Conservation (phyloP, 768 basidiomycete species). For the Pleurotus tuoliensis region DNA sequence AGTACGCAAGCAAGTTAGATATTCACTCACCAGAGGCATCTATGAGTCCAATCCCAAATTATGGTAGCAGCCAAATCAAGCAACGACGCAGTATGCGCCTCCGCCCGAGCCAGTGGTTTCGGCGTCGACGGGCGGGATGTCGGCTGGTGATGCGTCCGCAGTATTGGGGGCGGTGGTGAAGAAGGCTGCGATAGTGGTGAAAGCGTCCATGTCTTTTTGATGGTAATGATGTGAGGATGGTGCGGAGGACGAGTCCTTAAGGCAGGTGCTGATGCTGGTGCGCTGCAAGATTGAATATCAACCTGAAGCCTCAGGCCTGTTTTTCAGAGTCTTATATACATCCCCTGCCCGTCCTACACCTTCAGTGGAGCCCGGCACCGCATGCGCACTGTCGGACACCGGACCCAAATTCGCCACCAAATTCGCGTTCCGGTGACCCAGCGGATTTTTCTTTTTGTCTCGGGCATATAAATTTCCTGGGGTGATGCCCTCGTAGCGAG, state of each 20-base stretch:
- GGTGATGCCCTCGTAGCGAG: not conserved
- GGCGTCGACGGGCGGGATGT: conserved; percentile 5
- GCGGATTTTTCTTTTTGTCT: not conserved
- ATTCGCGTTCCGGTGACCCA: not conserved
- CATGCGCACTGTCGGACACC: not conserved
- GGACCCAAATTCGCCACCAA: not conserved
- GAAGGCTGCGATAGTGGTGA: conserved; percentile 9
- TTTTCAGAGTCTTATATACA: not conserved
- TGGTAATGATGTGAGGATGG: not conserved
- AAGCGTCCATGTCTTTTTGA: conserved; percentile 7
- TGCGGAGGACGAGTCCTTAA: not conserved
- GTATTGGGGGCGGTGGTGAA: conserved; percentile 2
- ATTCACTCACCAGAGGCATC: conserved; percentile 1
- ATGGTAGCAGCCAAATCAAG: not conserved
- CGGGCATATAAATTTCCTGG: not conserved
- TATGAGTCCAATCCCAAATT: not conserved
- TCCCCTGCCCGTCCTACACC: not conserved
- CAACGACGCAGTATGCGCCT: conserved; percentile 9
- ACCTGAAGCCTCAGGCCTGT: not conserved
- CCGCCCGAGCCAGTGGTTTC: conserved; percentile 6
- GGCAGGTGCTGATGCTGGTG: not conserved
- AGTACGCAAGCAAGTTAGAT: no score
- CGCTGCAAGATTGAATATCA: conserved; percentile 2
- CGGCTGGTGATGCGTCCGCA: conserved; percentile 3
- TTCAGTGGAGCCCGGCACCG: not conserved